These are phyloP conservation scores for Collybia mongolica DNA, from an alignment of 768 basidiomycete genomes.

Conservation along the genomic window DNA sequence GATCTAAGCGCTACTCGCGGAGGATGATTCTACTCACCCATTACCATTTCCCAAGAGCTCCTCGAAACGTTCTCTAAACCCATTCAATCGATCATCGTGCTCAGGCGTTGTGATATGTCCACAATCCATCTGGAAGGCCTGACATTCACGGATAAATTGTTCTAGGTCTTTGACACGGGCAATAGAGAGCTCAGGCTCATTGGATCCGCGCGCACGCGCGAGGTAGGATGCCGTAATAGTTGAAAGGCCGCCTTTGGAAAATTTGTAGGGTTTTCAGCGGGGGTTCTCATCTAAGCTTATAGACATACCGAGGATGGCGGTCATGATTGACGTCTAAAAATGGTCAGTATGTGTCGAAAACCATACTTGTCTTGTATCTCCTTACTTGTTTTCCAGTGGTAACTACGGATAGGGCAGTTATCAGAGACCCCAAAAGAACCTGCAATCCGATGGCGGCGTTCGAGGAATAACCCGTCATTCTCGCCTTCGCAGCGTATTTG, in stretches of 20 bases:
- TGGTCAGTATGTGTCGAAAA: not conserved
- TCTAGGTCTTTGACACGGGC: slow-evolving; percentile 60
- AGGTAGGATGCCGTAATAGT: slow-evolving; percentile 73
- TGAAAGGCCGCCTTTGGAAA: slow-evolving; percentile 50
- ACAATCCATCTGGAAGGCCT: slow-evolving; percentile 58
- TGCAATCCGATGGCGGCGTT: slow-evolving; percentile 61
- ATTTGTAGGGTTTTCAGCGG: not conserved
- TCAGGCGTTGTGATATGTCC: slow-evolving; percentile 39
- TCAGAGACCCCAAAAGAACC: slow-evolving; percentile 64
- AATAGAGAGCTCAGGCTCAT: slow-evolving; percentile 65
- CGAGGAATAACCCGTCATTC: slow-evolving; percentile 31
- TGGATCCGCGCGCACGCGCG: slow-evolving; percentile 66
- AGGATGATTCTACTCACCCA: slow-evolving; percentile 21
- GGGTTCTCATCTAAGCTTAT: not conserved
- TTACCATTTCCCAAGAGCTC: slow-evolving; percentile 43
- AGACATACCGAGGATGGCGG: slow-evolving; percentile 34
- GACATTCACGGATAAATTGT: slow-evolving; percentile 61
- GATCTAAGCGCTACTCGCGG: not conserved
- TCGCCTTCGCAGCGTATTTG: slow-evolving; percentile 48
- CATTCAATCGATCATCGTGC: slow-evolving; percentile 32
- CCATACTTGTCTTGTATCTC: slow-evolving; percentile 12
- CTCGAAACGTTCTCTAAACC: slow-evolving; percentile 42
- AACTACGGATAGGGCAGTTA: slow-evolving; percentile 61
- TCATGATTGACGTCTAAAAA: slow-evolving; percentile 32
- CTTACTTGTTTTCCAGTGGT: slow-evolving; percentile 38